phyloP scores from a whole-genome alignment of 495 filamentous ascomycete genomes.

The Achaetomiella virescens region DNA sequence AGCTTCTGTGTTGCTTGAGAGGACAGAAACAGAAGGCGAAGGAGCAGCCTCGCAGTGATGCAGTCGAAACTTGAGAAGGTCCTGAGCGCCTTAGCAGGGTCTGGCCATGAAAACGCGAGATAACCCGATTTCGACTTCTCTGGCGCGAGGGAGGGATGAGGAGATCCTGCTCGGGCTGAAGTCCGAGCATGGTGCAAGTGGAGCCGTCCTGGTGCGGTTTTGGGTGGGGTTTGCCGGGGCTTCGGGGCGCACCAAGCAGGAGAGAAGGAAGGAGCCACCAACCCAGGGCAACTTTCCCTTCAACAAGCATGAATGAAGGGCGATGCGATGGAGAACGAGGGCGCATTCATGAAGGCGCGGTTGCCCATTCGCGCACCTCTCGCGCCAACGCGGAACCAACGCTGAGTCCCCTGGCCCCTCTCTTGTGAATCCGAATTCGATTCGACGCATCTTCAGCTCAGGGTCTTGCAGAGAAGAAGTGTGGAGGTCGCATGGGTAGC shows the following conservation, averaged over 20 bases:
- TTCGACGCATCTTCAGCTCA: no score
- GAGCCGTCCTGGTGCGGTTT: neutral
- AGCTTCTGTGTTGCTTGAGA: neutral
- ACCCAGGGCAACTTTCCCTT: neutral
- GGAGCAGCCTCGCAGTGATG: neutral
- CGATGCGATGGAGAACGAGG: neutral
- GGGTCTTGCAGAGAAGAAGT: neutral
- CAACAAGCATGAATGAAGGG: conserved; percentile 1
- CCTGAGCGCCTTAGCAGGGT: neutral
- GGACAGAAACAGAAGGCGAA: no score
- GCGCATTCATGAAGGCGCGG: conserved; percentile 1
- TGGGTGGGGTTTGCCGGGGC: neutral
- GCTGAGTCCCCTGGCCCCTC: neutral
- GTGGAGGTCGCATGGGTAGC: neutral
- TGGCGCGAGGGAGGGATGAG: no score
- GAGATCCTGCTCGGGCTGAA: no score
- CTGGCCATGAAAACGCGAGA: neutral
- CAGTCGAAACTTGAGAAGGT: neutral
- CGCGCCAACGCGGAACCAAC: neutral
- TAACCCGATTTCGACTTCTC: neutral
- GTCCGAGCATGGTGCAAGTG: neutral
- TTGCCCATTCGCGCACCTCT: neutral
- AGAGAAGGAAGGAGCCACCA: neutral
- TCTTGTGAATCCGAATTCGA: no score
- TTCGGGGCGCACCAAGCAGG: neutral